Evolutionary conservation across 495 filamentous ascomycete species (phyloP), one percentile per base, ranked within the genome.

Genomic region (Penicillium lividum): DNA sequence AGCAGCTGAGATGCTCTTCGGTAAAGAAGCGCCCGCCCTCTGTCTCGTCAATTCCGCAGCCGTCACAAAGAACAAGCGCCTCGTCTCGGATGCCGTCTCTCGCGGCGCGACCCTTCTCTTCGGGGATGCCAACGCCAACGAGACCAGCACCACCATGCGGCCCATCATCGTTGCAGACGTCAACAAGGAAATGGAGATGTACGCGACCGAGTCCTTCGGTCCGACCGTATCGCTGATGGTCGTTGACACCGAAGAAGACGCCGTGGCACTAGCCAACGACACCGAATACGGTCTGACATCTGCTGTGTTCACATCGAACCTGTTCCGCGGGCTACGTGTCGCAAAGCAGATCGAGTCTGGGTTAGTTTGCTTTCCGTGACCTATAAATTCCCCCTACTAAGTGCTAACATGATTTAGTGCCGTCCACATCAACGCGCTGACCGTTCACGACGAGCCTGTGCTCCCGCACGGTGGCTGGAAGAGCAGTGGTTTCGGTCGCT

Each of bases 401-500:
- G 13, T 36, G 13, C 38, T 40, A 5, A 40, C 38, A 59, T 51
- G 51, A 11, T 54, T 46, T 18, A 77, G 75, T n/a, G 88, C 88
- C 27, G 89, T 97, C 29, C 92, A 96, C 69, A 93, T 96, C 67
- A 97, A 97, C 69, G 80, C 77, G 34, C 86, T 92, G 83, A 90
- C 86, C 3, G 80, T 96, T 1, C 91, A 96, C 66, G 93, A 97
- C 59, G 92, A 96, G 74, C 72, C 84, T 11, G 77, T 76, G 18
- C 67, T 96, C 55, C 90, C 92, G 5, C 91, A 96, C 72, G 92
- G 93, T 27, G 93, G 92, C 30, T 84, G 84, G 65, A 97, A 97
- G 82, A 83, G 83, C 52, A 92, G 88, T 63, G 93, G 93, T 9
- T 93, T 84, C 68, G 93, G 92, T n/a, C 74, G 85, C 2, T 87